Evolutionary conservation across 1,284 basidiomycete genomes (phyloP).

Genomic region (Rhodotorula sp.): DNA sequence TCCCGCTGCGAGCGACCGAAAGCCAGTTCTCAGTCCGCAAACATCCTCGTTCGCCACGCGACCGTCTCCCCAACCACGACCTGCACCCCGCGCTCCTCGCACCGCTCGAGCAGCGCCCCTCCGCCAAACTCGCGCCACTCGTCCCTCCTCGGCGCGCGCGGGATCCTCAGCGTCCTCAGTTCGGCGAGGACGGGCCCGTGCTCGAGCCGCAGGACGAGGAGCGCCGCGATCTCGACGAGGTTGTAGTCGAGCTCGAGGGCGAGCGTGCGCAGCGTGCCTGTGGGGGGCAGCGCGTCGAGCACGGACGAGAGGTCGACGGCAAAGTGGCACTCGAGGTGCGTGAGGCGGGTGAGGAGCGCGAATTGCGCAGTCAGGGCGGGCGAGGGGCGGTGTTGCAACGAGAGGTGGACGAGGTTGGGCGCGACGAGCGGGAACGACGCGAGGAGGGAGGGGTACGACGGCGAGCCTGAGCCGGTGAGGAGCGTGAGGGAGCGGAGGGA

Average conservation of each 20-base stretch:
- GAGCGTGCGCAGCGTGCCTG: background rate
- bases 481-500: constrained; percentile 24
- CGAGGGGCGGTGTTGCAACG: constrained; percentile 27
- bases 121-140: constrained; percentile 27
- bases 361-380: background rate
- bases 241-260: constrained; percentile 31
- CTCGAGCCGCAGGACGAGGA: constrained; percentile 3
- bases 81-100: constrained; percentile 6
- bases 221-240: constrained; percentile 7
- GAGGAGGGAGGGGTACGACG: constrained; percentile 20
- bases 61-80: constrained; percentile 17
- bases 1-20: too few species aligned
- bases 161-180: constrained; percentile 7
- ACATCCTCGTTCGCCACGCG: constrained; percentile 24
- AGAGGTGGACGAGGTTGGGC: constrained; percentile 17
- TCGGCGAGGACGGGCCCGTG: background rate
- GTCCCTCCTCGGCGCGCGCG: constrained; percentile 12
- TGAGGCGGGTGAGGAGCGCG: background rate
- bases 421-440: constrained; percentile 19
- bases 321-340: constrained; percentile 16
- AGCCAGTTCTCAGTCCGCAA: background rate
- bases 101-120: background rate
- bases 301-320: constrained; percentile 18
- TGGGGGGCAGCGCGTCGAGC: constrained; percentile 15
- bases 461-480: constrained; percentile 15